Percentiles rank a stretch among this genome's conserved stretches.
Evolutionary conservation across 2,329 filamentous ascomycete genomes (phyloP).

Genomic region (Xylariaceae sp.): DNA sequence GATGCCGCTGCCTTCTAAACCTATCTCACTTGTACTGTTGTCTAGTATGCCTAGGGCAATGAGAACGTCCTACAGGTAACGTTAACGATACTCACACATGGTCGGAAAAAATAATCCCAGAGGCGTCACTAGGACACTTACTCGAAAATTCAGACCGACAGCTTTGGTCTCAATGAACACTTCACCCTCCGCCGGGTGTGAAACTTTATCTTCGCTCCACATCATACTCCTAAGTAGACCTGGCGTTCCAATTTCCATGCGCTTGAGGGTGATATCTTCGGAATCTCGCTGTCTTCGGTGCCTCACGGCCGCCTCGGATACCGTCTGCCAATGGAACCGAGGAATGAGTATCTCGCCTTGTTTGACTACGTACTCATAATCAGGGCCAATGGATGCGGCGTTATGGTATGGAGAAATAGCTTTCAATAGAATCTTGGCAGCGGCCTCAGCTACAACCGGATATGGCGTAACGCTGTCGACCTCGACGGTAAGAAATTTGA

Average conservation of each 20-base stretch:
- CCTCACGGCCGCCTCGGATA: not conserved
- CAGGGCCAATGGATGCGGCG: not conserved
- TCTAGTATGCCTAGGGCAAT: not conserved
- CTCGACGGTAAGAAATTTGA: not conserved
- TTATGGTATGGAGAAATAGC: not conserved
- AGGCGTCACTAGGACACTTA: no score
- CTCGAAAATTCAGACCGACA: conserved; percentile 4
- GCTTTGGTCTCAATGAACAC: not conserved
- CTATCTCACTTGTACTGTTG: conserved; percentile 2
- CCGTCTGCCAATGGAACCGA: not conserved
- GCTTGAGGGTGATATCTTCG: no score
- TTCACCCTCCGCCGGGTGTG: not conserved
- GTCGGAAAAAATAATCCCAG: no score
- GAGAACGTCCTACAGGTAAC: not conserved
- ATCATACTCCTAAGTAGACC: not conserved
- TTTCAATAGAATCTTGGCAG: not conserved
- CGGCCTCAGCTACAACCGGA: not conserved
- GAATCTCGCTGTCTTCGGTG: no score
- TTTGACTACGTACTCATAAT: conserved; percentile 1
- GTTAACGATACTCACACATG: no score
- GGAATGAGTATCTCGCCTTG: not conserved
- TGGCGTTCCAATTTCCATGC: not conserved
- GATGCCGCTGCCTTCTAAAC: not conserved
- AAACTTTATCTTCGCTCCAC: not conserved
- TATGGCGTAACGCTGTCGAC: not conserved